Evolutionary conservation across 306 rosid species (phyloP).

Genomic region (Dicorynia guianensis): DNA sequence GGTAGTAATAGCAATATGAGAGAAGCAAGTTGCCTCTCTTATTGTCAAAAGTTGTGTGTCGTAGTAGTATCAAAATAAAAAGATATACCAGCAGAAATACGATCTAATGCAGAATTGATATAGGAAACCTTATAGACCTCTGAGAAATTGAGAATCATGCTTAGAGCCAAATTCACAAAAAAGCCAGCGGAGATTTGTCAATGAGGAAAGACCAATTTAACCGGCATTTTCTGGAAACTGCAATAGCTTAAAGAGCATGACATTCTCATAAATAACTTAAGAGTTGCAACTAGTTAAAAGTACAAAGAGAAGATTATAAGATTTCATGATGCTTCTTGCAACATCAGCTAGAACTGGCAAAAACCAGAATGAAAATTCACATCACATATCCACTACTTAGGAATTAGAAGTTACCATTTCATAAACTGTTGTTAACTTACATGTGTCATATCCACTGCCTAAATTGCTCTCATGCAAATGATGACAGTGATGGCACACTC

Average conservation of each 20-base stretch:
- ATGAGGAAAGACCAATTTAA: neutral
- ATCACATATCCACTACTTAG: neutral
- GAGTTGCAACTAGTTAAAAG: neutral
- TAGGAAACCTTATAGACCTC: too few relatives aligned
- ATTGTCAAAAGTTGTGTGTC: neutral
- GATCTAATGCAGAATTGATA: too few relatives aligned
- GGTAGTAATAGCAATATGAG: neutral
- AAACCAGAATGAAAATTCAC: conserved; percentile 15
- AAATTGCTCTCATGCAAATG: neutral
- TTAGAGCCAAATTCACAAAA: neutral
- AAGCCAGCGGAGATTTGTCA: neutral
- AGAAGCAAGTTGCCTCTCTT: conserved; percentile 2
- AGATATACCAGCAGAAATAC: too few relatives aligned
- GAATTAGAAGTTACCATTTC: conserved; percentile 16
- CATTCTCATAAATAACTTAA: neutral
- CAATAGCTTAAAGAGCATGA: neutral
- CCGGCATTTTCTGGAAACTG: neutral
- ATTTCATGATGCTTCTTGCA: neutral
- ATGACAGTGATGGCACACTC: conserved; percentile 10
- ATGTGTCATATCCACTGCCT: conserved; percentile 22
- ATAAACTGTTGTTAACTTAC: conserved; percentile 2
- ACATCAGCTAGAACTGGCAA: neutral
- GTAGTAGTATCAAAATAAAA: too few relatives aligned
- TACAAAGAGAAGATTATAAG: neutral
- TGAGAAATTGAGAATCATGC: too few relatives aligned